Evolutionary conservation across 2,329 filamentous ascomycete species (phyloP).

Genomic region (Aureobasidium pullulans): DNA sequence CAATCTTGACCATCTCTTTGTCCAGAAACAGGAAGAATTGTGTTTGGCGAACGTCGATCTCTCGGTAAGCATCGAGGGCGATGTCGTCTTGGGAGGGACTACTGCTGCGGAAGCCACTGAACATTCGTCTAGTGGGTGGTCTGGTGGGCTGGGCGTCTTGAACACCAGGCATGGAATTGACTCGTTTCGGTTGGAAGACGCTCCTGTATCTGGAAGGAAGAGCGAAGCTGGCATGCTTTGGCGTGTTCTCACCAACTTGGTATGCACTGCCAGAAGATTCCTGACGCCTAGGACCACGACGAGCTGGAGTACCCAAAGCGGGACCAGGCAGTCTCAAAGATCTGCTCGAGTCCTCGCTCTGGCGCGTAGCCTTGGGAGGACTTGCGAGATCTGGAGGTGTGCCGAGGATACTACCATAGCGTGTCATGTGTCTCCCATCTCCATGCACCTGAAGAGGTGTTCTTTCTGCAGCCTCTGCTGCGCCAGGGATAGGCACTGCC

Average conservation of each 20-base stretch:
- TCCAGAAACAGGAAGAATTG: conserved; percentile 87
- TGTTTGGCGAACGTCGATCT: conserved; percentile 65
- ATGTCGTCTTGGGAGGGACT: conserved; percentile 39
- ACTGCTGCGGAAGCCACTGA: conserved; percentile 36
- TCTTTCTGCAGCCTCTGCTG: conserved; percentile 17
- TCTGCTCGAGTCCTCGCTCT: conserved; percentile 33
- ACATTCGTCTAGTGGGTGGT: conserved; percentile 33
- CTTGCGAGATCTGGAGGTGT: conserved; percentile 36
- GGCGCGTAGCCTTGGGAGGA: conserved; percentile 16
- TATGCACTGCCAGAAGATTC: conserved; percentile 30
- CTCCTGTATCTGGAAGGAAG: conserved; percentile 21
- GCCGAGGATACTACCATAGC: conserved; percentile 58
- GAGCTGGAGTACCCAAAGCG: conserved; percentile 41
- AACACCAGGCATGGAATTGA: conserved; percentile 32
- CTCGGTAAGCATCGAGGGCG: conserved; percentile 50
- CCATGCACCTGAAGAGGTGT: conserved; percentile 21
- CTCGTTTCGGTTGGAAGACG: conserved; percentile 32
- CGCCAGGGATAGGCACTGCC: conserved; percentile 10
- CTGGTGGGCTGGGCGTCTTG: conserved; percentile 22
- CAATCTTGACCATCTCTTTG: conserved; percentile 79
- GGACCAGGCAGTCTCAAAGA: conserved; percentile 54
- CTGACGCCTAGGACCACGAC: not conserved
- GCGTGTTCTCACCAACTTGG: conserved; percentile 34
- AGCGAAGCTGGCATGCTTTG: conserved; percentile 16
- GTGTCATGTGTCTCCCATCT: conserved; percentile 30